A percentile compares a stretch with the other conserved stretches of the same genome.
These are phyloP conservation scores for Dothideomycetes sp. DNA, from an alignment of 2,329 filamentous ascomycete species.

Conservation along the genomic window DNA sequence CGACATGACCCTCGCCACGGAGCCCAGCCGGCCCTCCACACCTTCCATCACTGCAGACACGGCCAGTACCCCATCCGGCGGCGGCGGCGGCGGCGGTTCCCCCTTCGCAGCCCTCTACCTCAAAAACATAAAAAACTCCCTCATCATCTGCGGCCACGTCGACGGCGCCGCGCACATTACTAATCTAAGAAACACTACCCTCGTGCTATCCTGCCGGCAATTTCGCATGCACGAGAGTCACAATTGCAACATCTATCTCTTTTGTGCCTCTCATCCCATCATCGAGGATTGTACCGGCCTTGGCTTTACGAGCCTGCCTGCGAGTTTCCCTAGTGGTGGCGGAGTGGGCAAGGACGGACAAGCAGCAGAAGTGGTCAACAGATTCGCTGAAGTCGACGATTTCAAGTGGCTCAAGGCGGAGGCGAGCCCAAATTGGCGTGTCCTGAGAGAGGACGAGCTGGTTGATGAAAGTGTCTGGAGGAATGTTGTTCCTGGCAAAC, in stretches of 20 bases:
- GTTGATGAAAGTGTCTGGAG: conserved; percentile 13
- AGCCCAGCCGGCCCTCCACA: not conserved
- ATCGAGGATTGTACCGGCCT: conserved; percentile 79
- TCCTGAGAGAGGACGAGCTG: conserved; percentile 46
- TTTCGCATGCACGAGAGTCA: conserved; percentile 84
- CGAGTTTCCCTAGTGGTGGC: conserved; percentile 50
- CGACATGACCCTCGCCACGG: conserved; percentile 63
- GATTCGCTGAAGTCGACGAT: conserved; percentile 87
- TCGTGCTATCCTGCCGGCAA: conserved; percentile 74
- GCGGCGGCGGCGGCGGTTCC: too few species aligned
- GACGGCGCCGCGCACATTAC: conserved; percentile 78
- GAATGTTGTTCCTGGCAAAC: conserved; percentile 46
- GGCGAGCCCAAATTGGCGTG: conserved; percentile 77
- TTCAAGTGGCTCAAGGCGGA: conserved; percentile 93
- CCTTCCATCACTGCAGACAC: conserved; percentile 13
- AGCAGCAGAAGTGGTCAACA: conserved; percentile 49
- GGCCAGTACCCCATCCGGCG: too few species aligned
- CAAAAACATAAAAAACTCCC: conserved; percentile 56
- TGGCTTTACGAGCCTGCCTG: conserved; percentile 67
- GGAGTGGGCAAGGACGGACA: conserved; percentile 15
- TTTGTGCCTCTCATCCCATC: conserved; percentile 74
- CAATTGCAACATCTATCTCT: conserved; percentile 73
- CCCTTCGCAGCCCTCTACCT: conserved; percentile 63
- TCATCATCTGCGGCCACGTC: conserved; percentile 71
- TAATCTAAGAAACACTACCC: conserved; percentile 55